Evolutionary conservation across 768 basidiomycete genomes (phyloP).

Genomic region (Tylopilus sp.): DNA sequence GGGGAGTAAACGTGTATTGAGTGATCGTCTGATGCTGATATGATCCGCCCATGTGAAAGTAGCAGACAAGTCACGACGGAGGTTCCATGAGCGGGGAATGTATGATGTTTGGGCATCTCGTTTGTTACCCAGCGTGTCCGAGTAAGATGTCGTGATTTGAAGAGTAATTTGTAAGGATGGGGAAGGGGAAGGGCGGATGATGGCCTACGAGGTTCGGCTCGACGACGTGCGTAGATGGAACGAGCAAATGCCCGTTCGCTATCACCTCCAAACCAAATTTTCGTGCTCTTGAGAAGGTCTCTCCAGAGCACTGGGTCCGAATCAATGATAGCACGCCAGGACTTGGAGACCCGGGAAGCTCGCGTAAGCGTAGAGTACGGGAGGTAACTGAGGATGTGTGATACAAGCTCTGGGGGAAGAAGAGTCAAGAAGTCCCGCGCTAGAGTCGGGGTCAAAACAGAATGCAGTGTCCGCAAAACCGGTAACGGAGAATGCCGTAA

Average conservation of each 20-base stretch:
- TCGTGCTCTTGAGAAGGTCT: slow-evolving; percentile 76
- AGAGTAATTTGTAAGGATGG: slow-evolving; percentile 89
- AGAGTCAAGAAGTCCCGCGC: slow-evolving; percentile 93
- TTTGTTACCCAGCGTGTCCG: slow-evolving; percentile 77
- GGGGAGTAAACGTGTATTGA: slow-evolving; percentile 94
- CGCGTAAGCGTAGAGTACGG: slow-evolving; percentile 80
- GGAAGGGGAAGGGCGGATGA: slow-evolving; percentile 61
- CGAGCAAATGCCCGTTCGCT: slow-evolving; percentile 79
- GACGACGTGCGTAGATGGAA: slow-evolving; percentile 61
- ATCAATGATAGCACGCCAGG: slow-evolving; percentile 92
- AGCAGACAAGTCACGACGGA: slow-evolving; percentile 95
- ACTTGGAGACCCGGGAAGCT: slow-evolving; percentile 82
- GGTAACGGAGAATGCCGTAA: slow-evolving; percentile 89
- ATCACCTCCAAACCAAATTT: slow-evolving; percentile 86
- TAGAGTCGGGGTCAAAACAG: slow-evolving; percentile 84
- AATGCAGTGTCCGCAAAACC: slow-evolving; percentile 85
- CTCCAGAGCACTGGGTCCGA: slow-evolving; percentile 89
- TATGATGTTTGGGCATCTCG: slow-evolving; percentile 67
- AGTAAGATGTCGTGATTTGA: slow-evolving; percentile 85
- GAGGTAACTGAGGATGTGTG: slow-evolving; percentile 82
- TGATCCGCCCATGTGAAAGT: slow-evolving; percentile 92
- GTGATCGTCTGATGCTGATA: slow-evolving; percentile 96
- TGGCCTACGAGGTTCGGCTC: slow-evolving; percentile 35
- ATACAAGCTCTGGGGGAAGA: slow-evolving; percentile 89
- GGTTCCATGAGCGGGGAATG: slow-evolving; percentile 84